Percentiles rank a stretch among this genome's conserved stretches.
phyloP scores from a whole-genome alignment of 2,329 filamentous ascomycete genomes.

The Madurella fahalii region DNA sequence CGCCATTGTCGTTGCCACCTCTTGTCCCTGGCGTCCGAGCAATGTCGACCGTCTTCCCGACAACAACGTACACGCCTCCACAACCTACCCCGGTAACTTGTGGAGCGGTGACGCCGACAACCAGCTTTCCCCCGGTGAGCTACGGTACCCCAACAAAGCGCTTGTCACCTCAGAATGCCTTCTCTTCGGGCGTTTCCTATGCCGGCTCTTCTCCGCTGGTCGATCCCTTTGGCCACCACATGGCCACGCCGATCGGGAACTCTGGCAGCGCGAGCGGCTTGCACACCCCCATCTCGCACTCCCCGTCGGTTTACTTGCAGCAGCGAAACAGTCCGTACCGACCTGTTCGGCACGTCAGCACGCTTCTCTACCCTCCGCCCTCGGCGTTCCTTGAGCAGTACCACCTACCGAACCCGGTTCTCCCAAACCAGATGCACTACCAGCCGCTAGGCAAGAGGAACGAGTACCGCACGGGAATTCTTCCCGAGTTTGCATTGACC shows the following conservation, averaged over 20 bases:
- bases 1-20: conserved; percentile 56
- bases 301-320: conserved; percentile 81
- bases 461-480: conserved; percentile 64
- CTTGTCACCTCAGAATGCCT: conserved; percentile 47
- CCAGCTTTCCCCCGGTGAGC: conserved; percentile 32
- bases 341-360: conserved; percentile 83
- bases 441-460: conserved; percentile 69
- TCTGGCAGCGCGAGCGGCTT: conserved; percentile 33
- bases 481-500: conserved; percentile 54
- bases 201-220: conserved; percentile 65
- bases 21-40: conserved; percentile 60
- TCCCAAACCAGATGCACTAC: conserved; percentile 76
- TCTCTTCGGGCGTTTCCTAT: conserved; percentile 43
- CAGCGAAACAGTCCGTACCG: conserved; percentile 90
- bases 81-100: conserved; percentile 31
- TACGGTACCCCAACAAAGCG: conserved; percentile 52
- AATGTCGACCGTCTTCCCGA: conserved; percentile 73
- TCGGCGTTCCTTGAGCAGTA: conserved; percentile 74
- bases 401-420: conserved; percentile 46
- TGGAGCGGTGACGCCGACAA: conserved; percentile 34
- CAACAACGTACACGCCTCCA: conserved; percentile 41
- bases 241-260: conserved; percentile 28
- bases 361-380: conserved; percentile 82
- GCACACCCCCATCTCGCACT: conserved; percentile 68
- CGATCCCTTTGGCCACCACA: conserved; percentile 53